A percentile compares a stretch with the other conserved stretches of the same genome.
Evolutionary conservation across 495 filamentous ascomycete species (phyloP).

Genomic region (Penicillium psychrofluorescens): DNA sequence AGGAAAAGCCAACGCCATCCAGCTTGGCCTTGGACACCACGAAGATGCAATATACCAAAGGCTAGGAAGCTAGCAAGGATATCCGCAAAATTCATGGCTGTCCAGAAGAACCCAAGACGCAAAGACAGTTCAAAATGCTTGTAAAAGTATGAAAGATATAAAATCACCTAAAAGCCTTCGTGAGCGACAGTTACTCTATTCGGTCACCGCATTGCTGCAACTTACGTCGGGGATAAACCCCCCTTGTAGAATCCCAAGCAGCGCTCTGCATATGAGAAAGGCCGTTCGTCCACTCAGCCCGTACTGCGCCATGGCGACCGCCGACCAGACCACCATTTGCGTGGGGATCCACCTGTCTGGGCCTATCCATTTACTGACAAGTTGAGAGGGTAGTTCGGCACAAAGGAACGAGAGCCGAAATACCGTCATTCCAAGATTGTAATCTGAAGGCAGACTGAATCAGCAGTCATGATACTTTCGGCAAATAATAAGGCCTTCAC

Average conservation of each 20-base stretch:
- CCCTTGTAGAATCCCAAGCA: slow-evolving; percentile 58
- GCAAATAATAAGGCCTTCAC: not conserved
- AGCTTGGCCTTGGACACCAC: slow-evolving; percentile 21
- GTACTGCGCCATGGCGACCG: slow-evolving; percentile 58
- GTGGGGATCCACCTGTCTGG: slow-evolving; percentile 74
- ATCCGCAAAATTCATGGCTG: slow-evolving; percentile 44
- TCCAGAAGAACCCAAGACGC: slow-evolving; percentile 56
- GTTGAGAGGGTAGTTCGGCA: slow-evolving; percentile 61
- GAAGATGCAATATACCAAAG: slow-evolving; percentile 37
- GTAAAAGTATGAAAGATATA: slow-evolving; percentile 68
- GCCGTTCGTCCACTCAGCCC: slow-evolving; percentile 50
- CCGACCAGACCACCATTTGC: slow-evolving; percentile 67
- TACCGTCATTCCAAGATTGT: slow-evolving; percentile 18
- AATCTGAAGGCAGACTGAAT: slow-evolving; percentile 8
- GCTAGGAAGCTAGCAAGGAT: slow-evolving; percentile 38
- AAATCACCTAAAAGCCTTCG: slow-evolving; percentile 15
- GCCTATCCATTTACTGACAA: slow-evolving; percentile 59
- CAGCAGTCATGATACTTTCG: no score
- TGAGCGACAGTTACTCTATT: no score
- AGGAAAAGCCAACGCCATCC: slow-evolving; percentile 43
- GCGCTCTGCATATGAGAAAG: slow-evolving; percentile 52
- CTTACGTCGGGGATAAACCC: slow-evolving; percentile 45
- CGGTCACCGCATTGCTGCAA: no score
- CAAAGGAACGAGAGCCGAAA: slow-evolving; percentile 51
- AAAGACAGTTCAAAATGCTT: slow-evolving; percentile 53